Evolutionary conservation across 2,329 filamentous ascomycete genomes (phyloP).

Genomic region (Myriangium duriaei): DNA sequence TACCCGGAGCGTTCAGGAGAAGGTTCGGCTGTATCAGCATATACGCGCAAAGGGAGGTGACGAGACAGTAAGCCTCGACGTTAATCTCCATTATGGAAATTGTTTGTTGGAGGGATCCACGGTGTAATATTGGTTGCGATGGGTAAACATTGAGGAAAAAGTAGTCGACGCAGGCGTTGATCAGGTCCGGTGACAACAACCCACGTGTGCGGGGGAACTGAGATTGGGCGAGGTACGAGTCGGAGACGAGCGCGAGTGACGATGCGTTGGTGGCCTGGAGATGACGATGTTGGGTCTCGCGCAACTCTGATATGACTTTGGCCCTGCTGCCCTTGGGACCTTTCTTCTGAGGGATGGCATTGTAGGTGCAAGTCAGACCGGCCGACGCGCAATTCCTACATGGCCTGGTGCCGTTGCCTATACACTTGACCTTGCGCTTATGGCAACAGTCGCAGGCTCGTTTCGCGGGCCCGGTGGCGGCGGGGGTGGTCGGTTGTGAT

Average conservation of each 20-base stretch:
- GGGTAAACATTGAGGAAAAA: constrained; percentile 52
- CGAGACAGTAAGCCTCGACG: constrained; percentile 45
- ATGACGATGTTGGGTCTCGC: constrained; percentile 36
- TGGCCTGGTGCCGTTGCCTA: constrained; percentile 29
- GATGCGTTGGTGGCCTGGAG: background rate
- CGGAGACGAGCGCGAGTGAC: constrained; percentile 21
- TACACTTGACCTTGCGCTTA: constrained; percentile 39
- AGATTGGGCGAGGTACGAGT: constrained; percentile 29
- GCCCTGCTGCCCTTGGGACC: constrained; percentile 51
- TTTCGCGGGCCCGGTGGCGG: constrained; percentile 10
- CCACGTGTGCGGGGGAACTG: constrained; percentile 35
- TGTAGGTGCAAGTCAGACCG: constrained; percentile 49
- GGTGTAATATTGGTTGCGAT: constrained; percentile 49
- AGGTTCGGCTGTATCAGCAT: constrained; percentile 39
- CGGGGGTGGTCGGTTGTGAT: constrained; percentile 14
- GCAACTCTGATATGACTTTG: constrained; percentile 50
- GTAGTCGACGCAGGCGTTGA: constrained; percentile 44
- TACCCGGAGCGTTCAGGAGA: constrained; percentile 29
- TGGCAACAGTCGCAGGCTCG: constrained; percentile 24
- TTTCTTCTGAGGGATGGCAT: constrained; percentile 52
- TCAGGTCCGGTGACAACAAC: constrained; percentile 38
- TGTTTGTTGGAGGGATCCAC: constrained; percentile 38
- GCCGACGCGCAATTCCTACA: constrained; percentile 51
- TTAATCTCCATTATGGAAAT: constrained; percentile 39
- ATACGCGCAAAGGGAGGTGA: constrained; percentile 39